Percentiles rank a stretch among this genome's conserved stretches.
Evolutionary conservation across 495 filamentous ascomycete species (phyloP).

Genomic region (Cercophora newfieldiana): DNA sequence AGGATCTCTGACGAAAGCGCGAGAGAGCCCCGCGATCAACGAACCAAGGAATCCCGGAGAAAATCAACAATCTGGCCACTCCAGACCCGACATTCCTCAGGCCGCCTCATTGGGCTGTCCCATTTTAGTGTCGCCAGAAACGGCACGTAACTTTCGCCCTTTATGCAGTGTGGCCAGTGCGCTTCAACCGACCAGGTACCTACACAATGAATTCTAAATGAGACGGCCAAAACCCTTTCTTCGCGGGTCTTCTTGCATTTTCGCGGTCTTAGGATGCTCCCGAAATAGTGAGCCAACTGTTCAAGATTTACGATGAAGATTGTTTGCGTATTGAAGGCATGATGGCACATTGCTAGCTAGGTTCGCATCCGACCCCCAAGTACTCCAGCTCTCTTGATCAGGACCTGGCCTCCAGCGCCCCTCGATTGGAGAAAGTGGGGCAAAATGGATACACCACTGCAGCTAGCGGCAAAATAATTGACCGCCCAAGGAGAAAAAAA

Average conservation of each 20-base stretch:
- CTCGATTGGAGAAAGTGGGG: conserved; percentile 3
- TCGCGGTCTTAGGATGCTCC: too few relatives aligned
- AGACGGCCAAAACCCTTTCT: too few relatives aligned
- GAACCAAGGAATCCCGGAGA: background rate
- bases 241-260: too few relatives aligned
- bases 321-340: too few relatives aligned
- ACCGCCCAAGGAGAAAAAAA: conserved; percentile 20
- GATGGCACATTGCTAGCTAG: background rate
- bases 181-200: background rate
- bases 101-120: background rate
- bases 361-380: background rate
- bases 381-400: background rate
- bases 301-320: background rate
- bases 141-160: background rate
- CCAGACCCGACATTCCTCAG: background rate
- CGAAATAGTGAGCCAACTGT: too few relatives aligned
- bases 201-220: background rate
- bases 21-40: conserved; percentile 13
- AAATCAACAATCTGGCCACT: conserved; percentile 21
- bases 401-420: background rate
- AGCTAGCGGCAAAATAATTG: conserved; percentile 22
- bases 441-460: background rate
- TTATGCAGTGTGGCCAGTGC: background rate
- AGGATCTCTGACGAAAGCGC: background rate
- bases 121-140: background rate